Evolutionary conservation across 305 asterid genomes (phyloP), one percentile per base, ranked within the genome.

Genomic region (Petunia hybrid): DNA sequence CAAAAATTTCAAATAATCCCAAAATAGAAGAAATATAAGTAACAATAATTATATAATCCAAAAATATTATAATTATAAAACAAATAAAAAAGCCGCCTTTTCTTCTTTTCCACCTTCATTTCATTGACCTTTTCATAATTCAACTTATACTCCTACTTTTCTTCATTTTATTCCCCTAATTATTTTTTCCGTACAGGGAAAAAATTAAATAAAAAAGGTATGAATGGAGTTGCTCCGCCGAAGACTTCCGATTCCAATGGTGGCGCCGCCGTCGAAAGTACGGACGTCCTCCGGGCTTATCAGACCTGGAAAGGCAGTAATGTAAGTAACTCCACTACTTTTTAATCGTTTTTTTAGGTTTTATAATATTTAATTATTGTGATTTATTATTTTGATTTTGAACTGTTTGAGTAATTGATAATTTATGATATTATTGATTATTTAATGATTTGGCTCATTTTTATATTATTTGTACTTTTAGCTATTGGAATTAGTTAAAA

Each of bases 291-390:
- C 74, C 88, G 95, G 77, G 51, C 89, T 10, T 94, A 92, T 84
- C 85, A 81, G 78, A 87, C 89, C 69, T 94, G 98, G 98, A 89
- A 91, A 77, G 98, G 95, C 85, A 90, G 88, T 83, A 94, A 94
- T 83, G 98, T 94, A 84, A 86, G 40, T 67, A 22, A 75, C 62
- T 80, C 61, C n/a, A 68, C 43, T 45, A 64, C 39, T 61, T 16
- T 36, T 60, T 35, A 62, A 62, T 12, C 45, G 36, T 73, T 31
- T 73, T 22, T 73, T 73, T 51, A 51, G 78, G 78, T 73, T 51
- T 73, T 73, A 12, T 73, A 35, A 73, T 73, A 13, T 31, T 36
- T 73, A 6, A 10, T 9, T 22, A 73, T 3, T 73, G 43, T 73
- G 31, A 73, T 73, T 73, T 73, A 14, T 51, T 35, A 13, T 73